Evolutionary conservation across 2,329 filamentous ascomycete genomes (phyloP).

Genomic region (Lachnellula occidentalis): DNA sequence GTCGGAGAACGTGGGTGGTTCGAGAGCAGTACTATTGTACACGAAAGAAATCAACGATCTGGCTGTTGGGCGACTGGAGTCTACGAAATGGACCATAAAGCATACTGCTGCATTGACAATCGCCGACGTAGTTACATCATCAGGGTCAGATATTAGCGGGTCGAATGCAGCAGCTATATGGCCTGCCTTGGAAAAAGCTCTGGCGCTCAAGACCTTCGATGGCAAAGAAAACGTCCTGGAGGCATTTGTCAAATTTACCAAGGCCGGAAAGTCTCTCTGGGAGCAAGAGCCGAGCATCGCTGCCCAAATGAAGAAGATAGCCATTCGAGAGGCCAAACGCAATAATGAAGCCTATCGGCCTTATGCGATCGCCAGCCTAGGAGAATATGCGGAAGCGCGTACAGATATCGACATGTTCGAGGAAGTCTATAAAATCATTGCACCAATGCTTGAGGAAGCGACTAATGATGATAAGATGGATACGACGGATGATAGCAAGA

Average conservation of each 20-base stretch:
- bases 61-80: constrained; percentile 63
- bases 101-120: constrained; percentile 80
- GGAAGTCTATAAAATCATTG: constrained; percentile 60
- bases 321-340: constrained; percentile 80
- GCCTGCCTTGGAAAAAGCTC: constrained; percentile 75
- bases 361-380: constrained; percentile 66
- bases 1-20: constrained; percentile 84
- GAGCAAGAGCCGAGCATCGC: constrained; percentile 46
- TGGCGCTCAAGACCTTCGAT: constrained; percentile 85
- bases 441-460: constrained; percentile 54
- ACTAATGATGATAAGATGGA: constrained; percentile 63
- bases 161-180: constrained; percentile 62
- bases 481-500: constrained; percentile 26
- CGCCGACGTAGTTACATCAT: constrained; percentile 64
- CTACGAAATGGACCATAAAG: constrained; percentile 83
- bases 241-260: constrained; percentile 73
- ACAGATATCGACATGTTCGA: constrained; percentile 65
- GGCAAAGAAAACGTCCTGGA: constrained; percentile 83
- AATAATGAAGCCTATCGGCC: constrained; percentile 82
- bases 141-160: constrained; percentile 57
- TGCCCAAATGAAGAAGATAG: constrained; percentile 71
- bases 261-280: constrained; percentile 56
- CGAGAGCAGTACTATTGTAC: constrained; percentile 75
- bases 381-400: constrained; percentile 63
- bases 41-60: constrained; percentile 74